Conservation (phyloP, 495 filamentous ascomycete species). For the Staphylotrichum longicolle region DNA sequence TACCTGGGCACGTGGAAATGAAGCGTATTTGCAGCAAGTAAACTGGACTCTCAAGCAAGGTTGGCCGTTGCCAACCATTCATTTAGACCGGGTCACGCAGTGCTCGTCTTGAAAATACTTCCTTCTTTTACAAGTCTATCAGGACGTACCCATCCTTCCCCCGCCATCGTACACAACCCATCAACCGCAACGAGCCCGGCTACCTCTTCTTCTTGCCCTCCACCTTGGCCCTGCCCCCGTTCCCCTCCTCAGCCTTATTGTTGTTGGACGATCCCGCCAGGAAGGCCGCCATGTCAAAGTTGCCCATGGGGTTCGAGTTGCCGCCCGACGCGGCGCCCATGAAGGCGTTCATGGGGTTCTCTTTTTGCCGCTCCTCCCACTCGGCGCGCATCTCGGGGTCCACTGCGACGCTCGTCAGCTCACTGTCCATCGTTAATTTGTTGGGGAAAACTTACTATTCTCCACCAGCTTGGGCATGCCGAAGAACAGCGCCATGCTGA, state of each 20-base stretch:
- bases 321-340: slow-evolving; percentile 46
- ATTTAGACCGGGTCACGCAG: too few species aligned
- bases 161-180: neutral
- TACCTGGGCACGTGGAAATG: too few species aligned
- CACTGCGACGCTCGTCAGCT: slow-evolving; percentile 55
- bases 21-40: too few species aligned
- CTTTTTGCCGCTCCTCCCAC: slow-evolving; percentile 85
- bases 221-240: slow-evolving; percentile 23
- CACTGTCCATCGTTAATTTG: neutral
- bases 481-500: slow-evolving; percentile 75
- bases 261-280: slow-evolving; percentile 56
- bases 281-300: slow-evolving; percentile 85
- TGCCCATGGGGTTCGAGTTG: slow-evolving; percentile 53
- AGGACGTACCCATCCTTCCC: neutral
- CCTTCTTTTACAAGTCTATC: too few species aligned
- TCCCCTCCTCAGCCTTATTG: slow-evolving; percentile 28
- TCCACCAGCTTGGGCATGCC: slow-evolving; percentile 93
- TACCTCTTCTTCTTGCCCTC: slow-evolving; percentile 28
- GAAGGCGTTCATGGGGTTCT: slow-evolving; percentile 57
- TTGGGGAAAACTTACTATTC: slow-evolving; percentile 67
- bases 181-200: neutral
- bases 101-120: too few species aligned
- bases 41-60: too few species aligned
- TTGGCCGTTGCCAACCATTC: too few species aligned
- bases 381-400: slow-evolving; percentile 90